Evolutionary conservation across 441 rosid species (phyloP), one percentile per base, ranked within the genome.

Genomic region (Populus hybrid): DNA sequence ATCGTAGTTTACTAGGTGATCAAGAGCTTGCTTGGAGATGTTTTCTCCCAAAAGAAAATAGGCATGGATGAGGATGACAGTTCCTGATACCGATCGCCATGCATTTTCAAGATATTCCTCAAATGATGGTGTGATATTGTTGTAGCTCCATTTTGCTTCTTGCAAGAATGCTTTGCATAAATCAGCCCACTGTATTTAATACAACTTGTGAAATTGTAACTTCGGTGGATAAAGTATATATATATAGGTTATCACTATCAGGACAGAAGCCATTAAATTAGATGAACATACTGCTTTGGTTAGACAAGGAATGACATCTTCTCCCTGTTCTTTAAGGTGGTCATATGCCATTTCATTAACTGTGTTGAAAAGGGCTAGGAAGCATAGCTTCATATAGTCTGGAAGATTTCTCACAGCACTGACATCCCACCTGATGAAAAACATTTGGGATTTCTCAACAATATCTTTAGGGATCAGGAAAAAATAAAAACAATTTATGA

Each of bases 331-430:
- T 71, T 86, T 82, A n/a, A 85, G 82, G 76, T 75, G 46, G 19
- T 85, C 83, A 16, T 84, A 85, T n/a, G 83, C 88, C 81, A 88
- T 83, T 46, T 82, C 89, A 71, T 88, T 84, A 2, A 83, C 73
- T 23, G 83, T 76, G 81, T 87, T 88, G 70, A 84, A 82, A 18
- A 85, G 83, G 50, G 83, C 89, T 28, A 85, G 59, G 61, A 77
- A 88, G 67, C 85, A 83, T 30, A 89, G 12, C 73, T 84, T 85
- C 92, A 89, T 82, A 19, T 81, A 87, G 32, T 61, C 68, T 4
- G 89, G 88, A 61, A 89, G 87, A 63, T 78, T 40, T 42, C 68
- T 23, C 66, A 81, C 78, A 0, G 74, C 83, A 46, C 70, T n/a
- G 50, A 86, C 23, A 75, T 88, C 86, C 89, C 91, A 88, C 69